These are phyloP conservation scores for Verticillium tricorpus DNA, from an alignment of 2,329 filamentous ascomycete genomes.

Conservation along the genomic window DNA sequence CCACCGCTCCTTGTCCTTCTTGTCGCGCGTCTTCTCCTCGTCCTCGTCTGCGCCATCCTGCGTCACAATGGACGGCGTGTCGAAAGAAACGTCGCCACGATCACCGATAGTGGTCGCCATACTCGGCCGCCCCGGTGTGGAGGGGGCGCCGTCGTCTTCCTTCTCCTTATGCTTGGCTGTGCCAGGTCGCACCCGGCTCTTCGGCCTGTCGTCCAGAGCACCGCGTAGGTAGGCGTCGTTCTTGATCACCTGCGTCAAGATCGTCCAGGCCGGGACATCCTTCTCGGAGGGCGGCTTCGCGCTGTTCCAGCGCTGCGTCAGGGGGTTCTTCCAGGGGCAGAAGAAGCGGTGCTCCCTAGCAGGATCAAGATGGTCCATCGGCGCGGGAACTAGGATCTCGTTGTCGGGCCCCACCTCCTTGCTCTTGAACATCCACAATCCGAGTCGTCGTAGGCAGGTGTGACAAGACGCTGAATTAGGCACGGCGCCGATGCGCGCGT, in stretches of 20 bases:
- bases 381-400: constrained; percentile 51
- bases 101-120: constrained; percentile 8
- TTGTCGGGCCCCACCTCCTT: constrained; percentile 57
- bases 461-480: constrained; percentile 75
- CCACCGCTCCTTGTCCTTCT: constrained; percentile 70
- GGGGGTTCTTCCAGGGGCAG: constrained; percentile 71
- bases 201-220: constrained; percentile 12
- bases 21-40: constrained; percentile 41
- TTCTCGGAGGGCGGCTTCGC: constrained; percentile 26
- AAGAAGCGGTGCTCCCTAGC: constrained; percentile 74
- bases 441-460: constrained; percentile 82
- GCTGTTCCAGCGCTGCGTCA: constrained; percentile 48
- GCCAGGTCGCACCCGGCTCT: constrained; percentile 10
- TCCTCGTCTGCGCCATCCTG: constrained; percentile 37
- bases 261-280: constrained; percentile 48
- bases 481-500: constrained; percentile 51
- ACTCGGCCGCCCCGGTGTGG: constrained; percentile 8
- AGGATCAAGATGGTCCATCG: constrained; percentile 65
- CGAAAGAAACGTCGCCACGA: constrained; percentile 4
- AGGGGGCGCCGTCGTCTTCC: constrained; percentile 8
- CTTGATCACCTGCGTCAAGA: constrained; percentile 48
- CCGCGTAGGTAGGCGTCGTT: constrained; percentile 53
- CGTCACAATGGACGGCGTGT: constrained; percentile 13
- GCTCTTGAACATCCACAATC: constrained; percentile 89
- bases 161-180: constrained; percentile 12